These are phyloP conservation scores for Metroxylon sagu DNA, from an alignment of 176 grass and related monocot genomes.

Conservation along the genomic window DNA sequence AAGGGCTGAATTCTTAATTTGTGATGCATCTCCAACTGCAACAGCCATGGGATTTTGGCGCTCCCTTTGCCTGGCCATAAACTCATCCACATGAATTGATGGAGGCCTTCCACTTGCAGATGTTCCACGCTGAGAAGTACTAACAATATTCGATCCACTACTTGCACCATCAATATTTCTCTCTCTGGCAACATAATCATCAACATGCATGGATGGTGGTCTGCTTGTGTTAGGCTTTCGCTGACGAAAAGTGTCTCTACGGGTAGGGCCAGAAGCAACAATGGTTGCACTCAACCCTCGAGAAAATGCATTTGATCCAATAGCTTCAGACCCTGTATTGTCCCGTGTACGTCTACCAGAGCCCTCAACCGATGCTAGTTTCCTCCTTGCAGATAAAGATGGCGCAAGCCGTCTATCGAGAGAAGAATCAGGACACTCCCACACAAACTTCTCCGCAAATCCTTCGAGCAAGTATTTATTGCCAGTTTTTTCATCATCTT, in stretches of 20 bases:
- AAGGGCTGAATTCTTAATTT: constrained; percentile 39
- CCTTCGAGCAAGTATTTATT: constrained; percentile 32
- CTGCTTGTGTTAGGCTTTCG: constrained; percentile 94
- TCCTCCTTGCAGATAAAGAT: constrained; percentile 51
- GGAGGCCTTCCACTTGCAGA: constrained; percentile 72
- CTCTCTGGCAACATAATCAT: constrained; percentile 98
- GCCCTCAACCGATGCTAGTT: constrained; percentile 51
- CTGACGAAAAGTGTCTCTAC: constrained; percentile 94
- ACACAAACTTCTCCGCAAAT: constrained; percentile 60
- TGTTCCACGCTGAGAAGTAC: constrained; percentile 52
- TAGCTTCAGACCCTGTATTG: constrained; percentile 48
- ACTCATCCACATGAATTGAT: constrained; percentile 99
- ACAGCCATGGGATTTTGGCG: constrained; percentile 56
- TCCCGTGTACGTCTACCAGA: constrained; percentile 55
- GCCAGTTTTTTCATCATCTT: constrained; percentile 33
- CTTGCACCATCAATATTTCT: constrained; percentile 94
- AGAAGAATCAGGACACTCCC: constrained; percentile 94
- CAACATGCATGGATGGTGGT: constrained; percentile 99
- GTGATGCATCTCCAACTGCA: constrained; percentile 41
- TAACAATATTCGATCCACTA: constrained; percentile 70
- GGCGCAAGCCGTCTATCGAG: constrained; percentile 43
- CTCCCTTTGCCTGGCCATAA: constrained; percentile 87
- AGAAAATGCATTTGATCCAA: constrained; percentile 36
- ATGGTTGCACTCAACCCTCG: constrained; percentile 46
- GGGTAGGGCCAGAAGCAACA: constrained; percentile 49